Conservation (phyloP, 805 yeast species). For the Yamadazyma sp. region DNA sequence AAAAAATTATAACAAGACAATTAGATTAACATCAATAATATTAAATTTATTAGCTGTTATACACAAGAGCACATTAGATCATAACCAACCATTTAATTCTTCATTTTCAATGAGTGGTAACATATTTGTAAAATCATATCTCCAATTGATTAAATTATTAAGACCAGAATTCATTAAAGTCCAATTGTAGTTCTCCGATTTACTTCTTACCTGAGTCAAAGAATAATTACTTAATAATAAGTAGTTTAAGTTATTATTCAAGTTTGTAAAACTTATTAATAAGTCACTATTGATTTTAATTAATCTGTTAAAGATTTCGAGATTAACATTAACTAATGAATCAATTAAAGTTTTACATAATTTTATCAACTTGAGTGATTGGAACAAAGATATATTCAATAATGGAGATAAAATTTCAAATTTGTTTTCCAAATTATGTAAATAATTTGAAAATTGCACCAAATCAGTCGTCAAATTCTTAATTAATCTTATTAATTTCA, state of each 20-base stretch:
- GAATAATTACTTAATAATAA: conserved; percentile 23
- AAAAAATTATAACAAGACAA: no score
- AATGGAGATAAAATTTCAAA: conserved; percentile 21
- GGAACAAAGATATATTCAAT: conserved; percentile 31
- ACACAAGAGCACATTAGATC: no score
- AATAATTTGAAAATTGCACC: conserved; percentile 26
- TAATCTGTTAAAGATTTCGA: conserved; percentile 27
- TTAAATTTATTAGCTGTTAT: no score
- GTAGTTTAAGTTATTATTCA: conserved; percentile 12
- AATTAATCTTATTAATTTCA: conserved; percentile 36
- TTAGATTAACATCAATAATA: no score
- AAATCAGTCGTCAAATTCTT: conserved; percentile 31
- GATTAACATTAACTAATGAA: conserved; percentile 14
- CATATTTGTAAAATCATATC: conserved; percentile 15
- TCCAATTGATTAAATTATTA: conserved; percentile 17
- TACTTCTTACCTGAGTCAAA: no score
- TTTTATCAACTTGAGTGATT: conserved; percentile 32
- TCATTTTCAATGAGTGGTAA: conserved; percentile 32
- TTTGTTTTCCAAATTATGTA: conserved; percentile 16
- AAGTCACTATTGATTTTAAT: conserved; percentile 36
- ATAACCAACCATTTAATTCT: conserved; percentile 36
- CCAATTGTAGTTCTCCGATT: no score
- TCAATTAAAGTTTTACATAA: conserved; percentile 35
- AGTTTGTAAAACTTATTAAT: conserved; percentile 29
- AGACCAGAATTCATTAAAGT: conserved; percentile 25